Evolutionary conservation across 441 rosid species (phyloP), one percentile per base, ranked within the genome.

Genomic region (Populus hybrid): DNA sequence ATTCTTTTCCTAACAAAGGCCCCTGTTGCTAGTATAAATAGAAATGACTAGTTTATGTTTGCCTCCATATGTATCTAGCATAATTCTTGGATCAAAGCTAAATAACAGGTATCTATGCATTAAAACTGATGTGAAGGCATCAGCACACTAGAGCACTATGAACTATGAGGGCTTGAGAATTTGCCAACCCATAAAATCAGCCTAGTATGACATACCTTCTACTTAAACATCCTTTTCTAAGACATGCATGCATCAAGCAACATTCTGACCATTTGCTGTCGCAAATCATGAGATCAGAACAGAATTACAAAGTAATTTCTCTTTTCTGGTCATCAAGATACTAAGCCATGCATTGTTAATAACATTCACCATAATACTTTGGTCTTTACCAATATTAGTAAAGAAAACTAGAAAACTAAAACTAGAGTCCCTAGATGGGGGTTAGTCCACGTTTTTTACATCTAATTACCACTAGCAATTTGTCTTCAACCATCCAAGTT

Each of bases 401-500:
- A 19, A 57, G 14, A 57, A 19, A 57, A 57, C 9, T 57, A 18
- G 2, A 19, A 7, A 57, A 19, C 9, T 57, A 57, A 14, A 57
- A 57, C 9, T 19, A 57, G 63, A 57, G 9, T 57, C 23, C 63
- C 63, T 57, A 19, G 21, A 57, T 19, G 63, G 7, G 63, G 63
- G 63, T n/a, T 19, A 57, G 63, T 57, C 21, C 63, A 57, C 63
- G 7, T 57, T 57, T 19, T 57, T 57, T 57, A 57, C 63, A 57
- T 57, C n/a, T 64, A n/a, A 75, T 71, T 40, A 70, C 64, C 67
- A 80, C 34, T n/a, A 73, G 74, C 64, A 19, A 73, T 75, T 57
- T 46, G 73, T 81, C 75, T 70, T 76, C 79, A 78, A 66, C 75
- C 67, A 82, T 71, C 21, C 23, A 75, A 78, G 59, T 32, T 69